A percentile compares a stretch with the other conserved stretches of the same genome.
Conservation (phyloP, 164 flowering plant species). For the Echeveria elegans region DNA sequence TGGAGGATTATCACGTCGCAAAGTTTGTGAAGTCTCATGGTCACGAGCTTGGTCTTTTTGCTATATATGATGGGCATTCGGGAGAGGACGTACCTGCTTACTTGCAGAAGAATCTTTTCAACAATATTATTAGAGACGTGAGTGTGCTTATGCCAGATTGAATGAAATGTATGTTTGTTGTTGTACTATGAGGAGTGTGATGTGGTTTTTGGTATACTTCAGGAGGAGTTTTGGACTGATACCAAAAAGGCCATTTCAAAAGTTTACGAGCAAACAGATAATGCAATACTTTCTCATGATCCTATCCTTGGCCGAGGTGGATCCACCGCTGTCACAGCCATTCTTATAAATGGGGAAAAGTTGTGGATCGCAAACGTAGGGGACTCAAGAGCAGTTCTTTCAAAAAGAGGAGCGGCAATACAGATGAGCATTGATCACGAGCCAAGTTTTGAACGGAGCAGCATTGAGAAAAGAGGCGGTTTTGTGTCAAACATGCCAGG, state of each 20-base stretch:
- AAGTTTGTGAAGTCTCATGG: constrained; percentile 46
- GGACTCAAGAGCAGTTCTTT: constrained; percentile 78
- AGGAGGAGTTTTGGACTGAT: constrained; percentile 77
- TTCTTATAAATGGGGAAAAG: constrained; percentile 48
- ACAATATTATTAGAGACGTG: constrained; percentile 72
- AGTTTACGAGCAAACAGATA: constrained; percentile 76
- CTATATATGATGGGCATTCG: constrained; percentile 79
- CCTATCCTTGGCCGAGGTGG: constrained; percentile 81
- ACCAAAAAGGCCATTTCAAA: constrained; percentile 46
- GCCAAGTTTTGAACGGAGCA: constrained; percentile 67
- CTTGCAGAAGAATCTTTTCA: constrained; percentile 64
- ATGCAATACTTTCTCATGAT: constrained; percentile 62
- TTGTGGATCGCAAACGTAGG: constrained; percentile 87
- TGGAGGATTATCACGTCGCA: constrained; percentile 90
- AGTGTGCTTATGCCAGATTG: constrained; percentile 6
- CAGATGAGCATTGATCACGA: constrained; percentile 76
- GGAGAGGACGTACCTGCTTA: constrained; percentile 81
- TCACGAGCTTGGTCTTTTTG: constrained; percentile 71
- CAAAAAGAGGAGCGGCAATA: constrained; percentile 49
- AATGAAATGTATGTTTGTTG: not conserved
- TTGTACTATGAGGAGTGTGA: no score
- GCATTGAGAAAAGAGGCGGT: constrained; percentile 72
- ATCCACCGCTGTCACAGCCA: constrained; percentile 84
- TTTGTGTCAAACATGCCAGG: constrained; percentile 94
- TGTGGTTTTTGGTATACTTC: constrained; percentile 8